These are phyloP conservation scores for Rhodotorula diobovata DNA, from an alignment of 768 basidiomycete species.

Conservation along the genomic window DNA sequence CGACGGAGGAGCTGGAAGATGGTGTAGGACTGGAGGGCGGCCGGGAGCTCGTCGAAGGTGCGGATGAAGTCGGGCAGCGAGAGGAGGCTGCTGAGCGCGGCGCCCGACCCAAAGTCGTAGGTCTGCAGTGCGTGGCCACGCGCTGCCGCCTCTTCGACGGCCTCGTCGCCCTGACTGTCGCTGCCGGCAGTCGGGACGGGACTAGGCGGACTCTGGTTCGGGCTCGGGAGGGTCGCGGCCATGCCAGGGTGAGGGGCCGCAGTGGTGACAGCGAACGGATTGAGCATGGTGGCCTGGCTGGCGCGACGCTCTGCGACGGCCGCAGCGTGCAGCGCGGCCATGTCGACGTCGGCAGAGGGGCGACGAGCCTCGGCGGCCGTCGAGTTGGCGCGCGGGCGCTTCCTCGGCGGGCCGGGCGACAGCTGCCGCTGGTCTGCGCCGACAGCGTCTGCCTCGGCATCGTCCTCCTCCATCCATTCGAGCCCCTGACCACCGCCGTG, in stretches of 20 bases:
- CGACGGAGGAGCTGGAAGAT: constrained; percentile 87
- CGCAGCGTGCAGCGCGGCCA: neutral
- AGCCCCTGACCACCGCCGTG: neutral
- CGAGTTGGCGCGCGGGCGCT: constrained; percentile 23
- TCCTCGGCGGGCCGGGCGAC: constrained; percentile 33
- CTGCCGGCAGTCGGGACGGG: constrained; percentile 23
- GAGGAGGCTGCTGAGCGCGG: constrained; percentile 68
- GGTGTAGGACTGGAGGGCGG: constrained; percentile 83
- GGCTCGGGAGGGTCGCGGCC: constrained; percentile 16
- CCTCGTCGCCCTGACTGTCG: constrained; percentile 18
- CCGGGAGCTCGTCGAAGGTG: constrained; percentile 74
- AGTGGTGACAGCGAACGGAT: neutral
- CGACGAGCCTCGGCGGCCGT: neutral
- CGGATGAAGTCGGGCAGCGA: constrained; percentile 76
- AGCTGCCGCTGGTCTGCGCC: neutral
- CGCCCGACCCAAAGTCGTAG: constrained; percentile 32
- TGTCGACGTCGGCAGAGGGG: constrained; percentile 1
- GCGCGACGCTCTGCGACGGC: neutral
- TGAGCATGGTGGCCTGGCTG: neutral
- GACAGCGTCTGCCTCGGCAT: neutral
- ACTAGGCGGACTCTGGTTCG: constrained; percentile 33
- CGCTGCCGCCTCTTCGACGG: too few relatives aligned
- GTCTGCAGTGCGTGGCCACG: neutral
- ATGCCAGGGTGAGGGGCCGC: neutral
- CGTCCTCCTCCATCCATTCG: neutral